Percentiles rank a stretch among this genome's conserved stretches.
These are phyloP conservation scores for Mycena venus DNA, from an alignment of 768 basidiomycete species.

Conservation along the genomic window DNA sequence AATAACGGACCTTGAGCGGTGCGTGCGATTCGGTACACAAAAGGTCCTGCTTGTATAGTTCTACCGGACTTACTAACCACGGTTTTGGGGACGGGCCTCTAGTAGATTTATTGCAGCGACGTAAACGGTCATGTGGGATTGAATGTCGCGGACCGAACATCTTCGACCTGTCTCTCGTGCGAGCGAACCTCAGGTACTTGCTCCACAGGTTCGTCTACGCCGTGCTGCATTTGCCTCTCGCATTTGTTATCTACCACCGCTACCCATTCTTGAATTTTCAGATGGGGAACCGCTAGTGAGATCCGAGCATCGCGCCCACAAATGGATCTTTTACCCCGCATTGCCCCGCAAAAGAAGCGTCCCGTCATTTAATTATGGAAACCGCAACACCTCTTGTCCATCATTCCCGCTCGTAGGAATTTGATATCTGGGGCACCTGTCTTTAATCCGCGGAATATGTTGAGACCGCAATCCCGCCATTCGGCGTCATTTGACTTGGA, in stretches of 20 bases:
- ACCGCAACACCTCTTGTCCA: slow-evolving; percentile 1
- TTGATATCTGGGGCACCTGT: slow-evolving; percentile 15
- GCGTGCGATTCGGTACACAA: slow-evolving; percentile 27
- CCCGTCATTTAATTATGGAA: slow-evolving; percentile 25
- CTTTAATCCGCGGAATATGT: slow-evolving; percentile 19
- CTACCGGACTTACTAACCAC: slow-evolving; percentile 27
- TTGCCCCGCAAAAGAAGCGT: slow-evolving; percentile 28
- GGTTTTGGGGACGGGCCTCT: neutral
- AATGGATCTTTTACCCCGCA: slow-evolving; percentile 32
- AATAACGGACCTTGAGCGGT: neutral
- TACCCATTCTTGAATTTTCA: neutral
- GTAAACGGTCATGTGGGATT: slow-evolving; percentile 27
- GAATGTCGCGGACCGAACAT: slow-evolving; percentile 6
- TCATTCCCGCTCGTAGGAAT: slow-evolving; percentile 7
- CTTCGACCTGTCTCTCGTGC: slow-evolving; percentile 31
- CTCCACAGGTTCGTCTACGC: neutral
- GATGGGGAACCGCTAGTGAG: neutral
- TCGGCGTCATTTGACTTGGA: slow-evolving; percentile 6
- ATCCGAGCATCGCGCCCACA: slow-evolving; percentile 13
- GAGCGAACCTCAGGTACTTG: neutral
- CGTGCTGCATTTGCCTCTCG: neutral
- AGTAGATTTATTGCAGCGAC: neutral
- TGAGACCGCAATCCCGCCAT: neutral
- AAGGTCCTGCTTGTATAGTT: slow-evolving; percentile 19
- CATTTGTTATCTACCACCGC: no score